phyloP scores from a whole-genome alignment of 2,329 filamentous ascomycete species.

The Karstenula rhodostoma region DNA sequence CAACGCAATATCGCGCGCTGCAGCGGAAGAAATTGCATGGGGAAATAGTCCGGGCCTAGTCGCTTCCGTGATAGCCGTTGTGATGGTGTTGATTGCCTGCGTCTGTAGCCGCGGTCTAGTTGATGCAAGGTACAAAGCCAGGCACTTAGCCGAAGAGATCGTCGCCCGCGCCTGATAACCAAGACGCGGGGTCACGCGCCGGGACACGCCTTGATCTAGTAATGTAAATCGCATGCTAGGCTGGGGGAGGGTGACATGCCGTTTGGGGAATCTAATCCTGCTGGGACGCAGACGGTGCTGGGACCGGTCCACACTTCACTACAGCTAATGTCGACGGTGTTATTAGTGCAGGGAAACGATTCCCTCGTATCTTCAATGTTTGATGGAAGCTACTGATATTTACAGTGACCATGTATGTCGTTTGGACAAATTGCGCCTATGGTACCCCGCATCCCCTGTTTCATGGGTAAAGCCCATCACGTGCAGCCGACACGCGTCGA shows the following conservation, averaged over 20 bases:
- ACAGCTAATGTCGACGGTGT: not conserved
- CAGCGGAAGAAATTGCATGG: slow-evolving; percentile 1
- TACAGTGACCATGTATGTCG: not conserved
- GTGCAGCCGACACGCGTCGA: slow-evolving; percentile 60
- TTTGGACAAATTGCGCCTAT: not conserved
- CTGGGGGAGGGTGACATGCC: not conserved
- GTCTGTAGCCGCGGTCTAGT: not conserved
- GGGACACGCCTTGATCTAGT: not conserved
- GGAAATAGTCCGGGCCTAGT: slow-evolving; percentile 4
- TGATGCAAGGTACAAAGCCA: not conserved
- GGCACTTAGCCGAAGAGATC: slow-evolving; percentile 4
- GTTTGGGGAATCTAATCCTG: not conserved
- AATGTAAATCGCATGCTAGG: not conserved
- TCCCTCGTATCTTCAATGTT: not conserved
- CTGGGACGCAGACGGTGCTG: not conserved
- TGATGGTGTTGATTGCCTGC: slow-evolving; percentile 3
- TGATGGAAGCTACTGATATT: not conserved
- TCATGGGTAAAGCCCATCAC: not conserved
- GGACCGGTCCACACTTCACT: not conserved
- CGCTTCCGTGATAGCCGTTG: not conserved
- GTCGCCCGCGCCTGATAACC: not conserved
- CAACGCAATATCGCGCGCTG: slow-evolving; percentile 1
- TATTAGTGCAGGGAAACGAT: not conserved
- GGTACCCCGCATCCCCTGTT: not conserved
- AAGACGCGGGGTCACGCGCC: not conserved